Evolutionary conservation across 2,329 filamentous ascomycete genomes (phyloP).

Genomic region (Arthrinium phaeospermum): DNA sequence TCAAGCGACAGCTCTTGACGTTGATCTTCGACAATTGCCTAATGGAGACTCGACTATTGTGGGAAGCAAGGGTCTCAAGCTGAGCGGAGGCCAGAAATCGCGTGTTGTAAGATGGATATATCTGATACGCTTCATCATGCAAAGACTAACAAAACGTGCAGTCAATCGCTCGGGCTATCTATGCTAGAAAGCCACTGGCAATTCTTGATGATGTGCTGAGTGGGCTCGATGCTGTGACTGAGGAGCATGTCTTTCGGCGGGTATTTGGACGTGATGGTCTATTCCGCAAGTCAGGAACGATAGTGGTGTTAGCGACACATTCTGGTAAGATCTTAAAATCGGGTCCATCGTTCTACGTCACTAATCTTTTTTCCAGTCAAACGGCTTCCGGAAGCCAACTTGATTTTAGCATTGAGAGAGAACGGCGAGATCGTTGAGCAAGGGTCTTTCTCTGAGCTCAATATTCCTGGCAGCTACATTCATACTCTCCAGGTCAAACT

Average conservation of each 20-base stretch:
- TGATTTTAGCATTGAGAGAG: conserved; percentile 39
- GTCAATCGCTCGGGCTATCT: conserved; percentile 30
- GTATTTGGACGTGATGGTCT: conserved; percentile 25
- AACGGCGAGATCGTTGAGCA: conserved; percentile 40
- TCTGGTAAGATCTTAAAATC: background rate
- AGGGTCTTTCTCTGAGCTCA: conserved; percentile 41
- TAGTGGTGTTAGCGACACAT: conserved; percentile 37
- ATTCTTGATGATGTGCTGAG: conserved; percentile 31
- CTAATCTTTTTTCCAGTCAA: conserved; percentile 18
- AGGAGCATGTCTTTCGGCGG: conserved; percentile 22
- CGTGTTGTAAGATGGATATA: conserved; percentile 19
- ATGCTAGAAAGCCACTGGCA: conserved; percentile 25
- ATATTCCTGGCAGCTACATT: conserved; percentile 39
- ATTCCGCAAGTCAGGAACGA: conserved; percentile 28
- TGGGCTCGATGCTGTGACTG: conserved; percentile 28
- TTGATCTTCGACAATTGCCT: conserved; percentile 29
- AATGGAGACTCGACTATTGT: conserved; percentile 35
- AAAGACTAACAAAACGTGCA: background rate
- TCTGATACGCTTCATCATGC: background rate
- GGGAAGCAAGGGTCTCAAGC: conserved; percentile 36
- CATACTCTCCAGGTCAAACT: conserved; percentile 35
- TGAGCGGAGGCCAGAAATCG: conserved; percentile 37
- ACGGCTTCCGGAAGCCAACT: conserved; percentile 40
- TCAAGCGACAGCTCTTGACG: conserved; percentile 26
- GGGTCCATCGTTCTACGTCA: background rate